phyloP scores from a whole-genome alignment of 495 filamentous ascomycete genomes.

The Penicillium diatomitis region DNA sequence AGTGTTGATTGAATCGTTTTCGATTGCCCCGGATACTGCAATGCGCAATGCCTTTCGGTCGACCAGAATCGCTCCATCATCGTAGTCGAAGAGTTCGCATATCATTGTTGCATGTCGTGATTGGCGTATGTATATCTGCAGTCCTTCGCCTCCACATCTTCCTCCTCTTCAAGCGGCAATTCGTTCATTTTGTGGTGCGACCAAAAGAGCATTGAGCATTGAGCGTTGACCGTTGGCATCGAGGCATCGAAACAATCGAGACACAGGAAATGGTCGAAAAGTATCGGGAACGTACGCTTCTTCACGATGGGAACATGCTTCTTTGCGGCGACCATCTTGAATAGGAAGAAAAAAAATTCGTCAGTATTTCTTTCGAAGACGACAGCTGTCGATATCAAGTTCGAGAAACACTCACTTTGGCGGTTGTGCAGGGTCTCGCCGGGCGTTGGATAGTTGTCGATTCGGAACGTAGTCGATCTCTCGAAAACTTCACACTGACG shows the following conservation, averaged over 20 bases:
- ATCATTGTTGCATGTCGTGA: not conserved
- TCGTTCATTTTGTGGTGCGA: not conserved
- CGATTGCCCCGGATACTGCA: not conserved
- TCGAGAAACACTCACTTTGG: slow-evolving; percentile 31
- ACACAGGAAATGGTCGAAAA: slow-evolving; percentile 3
- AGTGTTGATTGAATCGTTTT: not conserved
- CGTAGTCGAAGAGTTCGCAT: not conserved
- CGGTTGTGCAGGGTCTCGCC: slow-evolving; percentile 35
- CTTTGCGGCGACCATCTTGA: slow-evolving; percentile 94
- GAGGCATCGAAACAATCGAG: slow-evolving; percentile 5
- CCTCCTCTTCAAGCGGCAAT: slow-evolving; percentile 9
- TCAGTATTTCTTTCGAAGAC: slow-evolving; percentile 10
- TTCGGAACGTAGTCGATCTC: slow-evolving; percentile 35
- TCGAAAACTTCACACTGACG: slow-evolving; percentile 32
- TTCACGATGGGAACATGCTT: slow-evolving; percentile 98
- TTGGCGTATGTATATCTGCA: too few species aligned
- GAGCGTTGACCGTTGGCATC: slow-evolving; percentile 20
- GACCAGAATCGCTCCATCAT: not conserved
- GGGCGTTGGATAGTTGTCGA: slow-evolving; percentile 43
- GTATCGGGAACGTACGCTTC: slow-evolving; percentile 72
- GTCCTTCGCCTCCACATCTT: not conserved
- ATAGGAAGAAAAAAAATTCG: slow-evolving; percentile 2
- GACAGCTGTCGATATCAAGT: slow-evolving; percentile 1
- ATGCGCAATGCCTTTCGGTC: slow-evolving; percentile 14
- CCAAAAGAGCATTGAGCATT: slow-evolving; percentile 13